These are phyloP conservation scores for Leccinum fuscescens DNA, from an alignment of 1,284 basidiomycete species.

Conservation along the genomic window DNA sequence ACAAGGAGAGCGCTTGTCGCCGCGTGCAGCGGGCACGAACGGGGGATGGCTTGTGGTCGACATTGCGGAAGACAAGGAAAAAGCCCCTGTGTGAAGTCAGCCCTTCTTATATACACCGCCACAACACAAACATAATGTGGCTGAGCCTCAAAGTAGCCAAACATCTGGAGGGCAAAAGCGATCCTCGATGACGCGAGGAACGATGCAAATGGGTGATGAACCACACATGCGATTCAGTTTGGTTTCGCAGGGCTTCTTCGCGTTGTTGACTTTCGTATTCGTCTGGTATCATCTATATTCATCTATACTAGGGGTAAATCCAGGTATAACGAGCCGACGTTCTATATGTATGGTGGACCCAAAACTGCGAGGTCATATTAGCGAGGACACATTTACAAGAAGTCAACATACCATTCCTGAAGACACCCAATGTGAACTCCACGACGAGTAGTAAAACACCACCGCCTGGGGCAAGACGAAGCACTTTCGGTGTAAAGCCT, in stretches of 20 bases:
- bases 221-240: not conserved
- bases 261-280: not conserved
- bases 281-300: slow-evolving; percentile 1
- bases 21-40: slow-evolving; percentile 32
- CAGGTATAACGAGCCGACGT: slow-evolving; percentile 1
- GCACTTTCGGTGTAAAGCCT: slow-evolving; percentile 85
- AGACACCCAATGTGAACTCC: slow-evolving; percentile 74
- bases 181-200: too few relatives aligned
- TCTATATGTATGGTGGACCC: slow-evolving; percentile 37
- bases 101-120: slow-evolving; percentile 13
- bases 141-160: slow-evolving; percentile 3
- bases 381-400: not conserved
- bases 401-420: slow-evolving; percentile 61
- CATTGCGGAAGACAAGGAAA: slow-evolving; percentile 19
- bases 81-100: slow-evolving; percentile 23
- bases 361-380: slow-evolving; percentile 22
- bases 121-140: slow-evolving; percentile 6
- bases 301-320: slow-evolving; percentile 2
- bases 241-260: not conserved
- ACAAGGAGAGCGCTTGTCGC: slow-evolving; percentile 44
- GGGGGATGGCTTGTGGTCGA: slow-evolving; percentile 38
- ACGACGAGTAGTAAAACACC: slow-evolving; percentile 93
- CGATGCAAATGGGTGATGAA: too few relatives aligned
- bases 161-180: too few relatives aligned
- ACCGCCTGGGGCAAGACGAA: slow-evolving; percentile 90